Conservation (phyloP, 768 basidiomycete genomes). For the Clitopilus passeckerianus region DNA sequence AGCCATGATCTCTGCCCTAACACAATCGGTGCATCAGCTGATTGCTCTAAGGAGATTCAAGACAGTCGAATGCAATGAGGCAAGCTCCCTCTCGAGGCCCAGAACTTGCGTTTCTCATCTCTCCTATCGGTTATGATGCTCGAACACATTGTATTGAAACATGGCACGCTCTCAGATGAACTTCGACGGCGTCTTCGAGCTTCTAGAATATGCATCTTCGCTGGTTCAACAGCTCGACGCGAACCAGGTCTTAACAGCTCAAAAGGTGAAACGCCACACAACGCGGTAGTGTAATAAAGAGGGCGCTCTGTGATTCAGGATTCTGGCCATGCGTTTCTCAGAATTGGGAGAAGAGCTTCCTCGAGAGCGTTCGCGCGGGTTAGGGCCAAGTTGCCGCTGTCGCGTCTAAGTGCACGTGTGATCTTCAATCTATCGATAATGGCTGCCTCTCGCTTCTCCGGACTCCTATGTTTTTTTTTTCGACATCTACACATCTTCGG, state of each 20-base stretch:
- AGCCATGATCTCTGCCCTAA: not conserved
- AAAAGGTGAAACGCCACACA: not conserved
- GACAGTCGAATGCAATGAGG: constrained; percentile 2
- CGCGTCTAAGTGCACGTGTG: not conserved
- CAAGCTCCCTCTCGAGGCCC: not conserved
- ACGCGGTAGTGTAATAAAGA: not conserved
- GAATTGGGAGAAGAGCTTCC: not conserved
- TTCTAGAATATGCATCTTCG: not conserved
- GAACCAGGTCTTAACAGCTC: not conserved
- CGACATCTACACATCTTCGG: not conserved
- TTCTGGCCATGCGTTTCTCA: not conserved
- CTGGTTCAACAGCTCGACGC: not conserved
- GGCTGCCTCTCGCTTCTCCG: not conserved
- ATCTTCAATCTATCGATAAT: not conserved
- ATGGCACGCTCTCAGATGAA: not conserved
- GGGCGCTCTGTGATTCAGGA: not conserved
- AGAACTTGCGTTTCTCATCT: constrained; percentile 1
- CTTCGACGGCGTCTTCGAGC: not conserved
- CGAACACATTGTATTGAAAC: not conserved
- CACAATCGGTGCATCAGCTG: not conserved
- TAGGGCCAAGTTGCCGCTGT: not conserved
- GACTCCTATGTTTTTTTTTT: not conserved
- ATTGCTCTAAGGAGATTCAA: not conserved
- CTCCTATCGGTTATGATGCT: not conserved
- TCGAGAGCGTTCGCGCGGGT: not conserved